phyloP scores from a whole-genome alignment of 2,329 filamentous ascomycete genomes.

The Penicillium sp. region DNA sequence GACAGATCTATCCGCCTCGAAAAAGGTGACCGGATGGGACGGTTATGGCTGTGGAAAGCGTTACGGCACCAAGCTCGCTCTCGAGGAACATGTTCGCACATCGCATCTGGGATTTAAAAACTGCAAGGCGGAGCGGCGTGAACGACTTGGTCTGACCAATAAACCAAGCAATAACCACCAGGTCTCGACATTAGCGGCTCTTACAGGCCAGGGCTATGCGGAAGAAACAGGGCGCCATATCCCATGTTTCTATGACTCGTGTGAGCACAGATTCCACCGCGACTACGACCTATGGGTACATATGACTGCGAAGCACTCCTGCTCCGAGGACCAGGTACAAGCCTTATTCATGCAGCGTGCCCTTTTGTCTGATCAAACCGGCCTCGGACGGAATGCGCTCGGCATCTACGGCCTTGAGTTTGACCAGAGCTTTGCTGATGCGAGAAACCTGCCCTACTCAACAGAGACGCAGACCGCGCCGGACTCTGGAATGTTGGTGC shows the following conservation, averaged over 20 bases:
- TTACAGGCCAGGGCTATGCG: slow-evolving; percentile 60
- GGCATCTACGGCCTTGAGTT: slow-evolving; percentile 43
- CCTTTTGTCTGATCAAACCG: slow-evolving; percentile 35
- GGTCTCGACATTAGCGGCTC: slow-evolving; percentile 47
- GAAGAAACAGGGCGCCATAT: slow-evolving; percentile 53
- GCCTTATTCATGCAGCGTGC: slow-evolving; percentile 45
- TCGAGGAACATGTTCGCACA: slow-evolving; percentile 83
- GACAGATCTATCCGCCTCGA: slow-evolving; percentile 60
- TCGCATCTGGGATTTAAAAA: slow-evolving; percentile 69
- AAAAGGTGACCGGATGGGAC: slow-evolving; percentile 66
- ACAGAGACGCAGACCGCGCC: not conserved
- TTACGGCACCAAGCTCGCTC: slow-evolving; percentile 74
- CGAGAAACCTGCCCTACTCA: not conserved
- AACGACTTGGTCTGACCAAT: slow-evolving; percentile 33
- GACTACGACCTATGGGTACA: slow-evolving; percentile 62
- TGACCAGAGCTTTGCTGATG: slow-evolving; percentile 18
- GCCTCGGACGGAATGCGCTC: slow-evolving; percentile 30
- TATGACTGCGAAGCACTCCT: slow-evolving; percentile 50
- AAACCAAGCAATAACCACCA: slow-evolving; percentile 10
- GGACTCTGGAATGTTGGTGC: not conserved
- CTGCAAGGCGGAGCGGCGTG: slow-evolving; percentile 42
- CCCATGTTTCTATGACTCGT: slow-evolving; percentile 53
- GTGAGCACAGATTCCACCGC: slow-evolving; percentile 58
- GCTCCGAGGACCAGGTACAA: slow-evolving; percentile 43
- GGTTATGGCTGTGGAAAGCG: slow-evolving; percentile 70